Evolutionary conservation across 805 yeast genomes (phyloP).

Genomic region (Sugiyamaella mastotermitis): DNA sequence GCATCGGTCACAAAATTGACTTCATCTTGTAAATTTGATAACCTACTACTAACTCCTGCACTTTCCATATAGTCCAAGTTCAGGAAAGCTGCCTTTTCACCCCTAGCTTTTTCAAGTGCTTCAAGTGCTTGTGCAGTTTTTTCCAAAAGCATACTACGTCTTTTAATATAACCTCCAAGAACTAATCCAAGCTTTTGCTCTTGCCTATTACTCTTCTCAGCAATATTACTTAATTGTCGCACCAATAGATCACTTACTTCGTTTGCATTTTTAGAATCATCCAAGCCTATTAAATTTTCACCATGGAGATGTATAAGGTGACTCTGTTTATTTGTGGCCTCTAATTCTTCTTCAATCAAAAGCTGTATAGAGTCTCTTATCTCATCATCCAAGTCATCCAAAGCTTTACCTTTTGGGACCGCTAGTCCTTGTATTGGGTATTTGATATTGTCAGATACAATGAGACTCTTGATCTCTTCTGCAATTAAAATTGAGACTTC

Average conservation of each 20-base stretch:
- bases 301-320: not conserved
- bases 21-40: constrained; percentile 22
- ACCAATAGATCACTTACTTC: not conserved
- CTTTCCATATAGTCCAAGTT: constrained; percentile 19
- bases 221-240: constrained; percentile 9
- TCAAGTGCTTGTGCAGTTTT: constrained; percentile 18
- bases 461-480: constrained; percentile 20
- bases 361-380: constrained; percentile 8
- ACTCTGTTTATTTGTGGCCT: not conserved
- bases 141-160: constrained; percentile 21
- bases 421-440: constrained; percentile 17
- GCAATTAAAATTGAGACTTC: constrained; percentile 12
- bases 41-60: constrained; percentile 18
- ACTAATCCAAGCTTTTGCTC: constrained; percentile 28
- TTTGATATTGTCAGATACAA: constrained; percentile 26
- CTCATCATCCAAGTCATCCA: constrained; percentile 22
- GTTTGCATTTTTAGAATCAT: not conserved
- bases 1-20: constrained; percentile 20
- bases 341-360: constrained; percentile 16
- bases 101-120: constrained; percentile 10
- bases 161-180: constrained; percentile 33
- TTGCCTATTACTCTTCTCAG: constrained; percentile 25
- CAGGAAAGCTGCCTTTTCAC: constrained; percentile 14
- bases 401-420: not conserved
- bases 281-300: not conserved